These are phyloP conservation scores for Phytophthora foliorum DNA, from an alignment of 352 stramenopile species.

Conservation along the genomic window DNA sequence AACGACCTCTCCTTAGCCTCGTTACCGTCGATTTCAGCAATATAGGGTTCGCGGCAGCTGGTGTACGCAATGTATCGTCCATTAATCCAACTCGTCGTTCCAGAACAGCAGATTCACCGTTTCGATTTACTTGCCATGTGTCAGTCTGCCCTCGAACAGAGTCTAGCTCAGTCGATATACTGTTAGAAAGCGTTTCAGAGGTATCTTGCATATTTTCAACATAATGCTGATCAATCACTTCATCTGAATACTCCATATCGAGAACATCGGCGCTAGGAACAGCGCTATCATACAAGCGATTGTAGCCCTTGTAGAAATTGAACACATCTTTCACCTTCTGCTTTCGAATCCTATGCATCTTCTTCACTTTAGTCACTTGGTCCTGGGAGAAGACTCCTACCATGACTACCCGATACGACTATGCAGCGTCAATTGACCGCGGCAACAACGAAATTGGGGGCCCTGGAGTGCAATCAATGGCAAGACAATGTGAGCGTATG, in stretches of 20 bases:
- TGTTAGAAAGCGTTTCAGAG: not conserved
- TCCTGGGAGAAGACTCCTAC: not conserved
- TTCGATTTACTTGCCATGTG: not conserved
- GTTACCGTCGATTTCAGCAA: no score
- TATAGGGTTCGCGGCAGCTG: no score
- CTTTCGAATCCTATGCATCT: not conserved
- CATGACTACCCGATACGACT: not conserved
- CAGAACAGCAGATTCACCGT: not conserved
- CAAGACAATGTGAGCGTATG: conserved; percentile 1
- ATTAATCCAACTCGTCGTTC: not conserved
- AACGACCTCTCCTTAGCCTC: no score
- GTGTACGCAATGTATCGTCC: no score
- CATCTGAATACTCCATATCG: no score
- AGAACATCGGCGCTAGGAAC: not conserved
- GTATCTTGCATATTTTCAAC: not conserved
- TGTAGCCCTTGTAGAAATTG: not conserved
- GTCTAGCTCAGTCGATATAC: not conserved
- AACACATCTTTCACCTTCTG: not conserved
- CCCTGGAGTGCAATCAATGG: not conserved
- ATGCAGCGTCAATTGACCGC: not conserved
- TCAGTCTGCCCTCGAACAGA: not conserved
- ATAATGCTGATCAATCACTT: not conserved
- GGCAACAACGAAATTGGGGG: conserved; percentile 5
- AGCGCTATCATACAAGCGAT: not conserved
- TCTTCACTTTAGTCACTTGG: not conserved